Base-by-base conservation (phyloP, 306 rosid genomes). In the Sophora flavescens region DNA sequence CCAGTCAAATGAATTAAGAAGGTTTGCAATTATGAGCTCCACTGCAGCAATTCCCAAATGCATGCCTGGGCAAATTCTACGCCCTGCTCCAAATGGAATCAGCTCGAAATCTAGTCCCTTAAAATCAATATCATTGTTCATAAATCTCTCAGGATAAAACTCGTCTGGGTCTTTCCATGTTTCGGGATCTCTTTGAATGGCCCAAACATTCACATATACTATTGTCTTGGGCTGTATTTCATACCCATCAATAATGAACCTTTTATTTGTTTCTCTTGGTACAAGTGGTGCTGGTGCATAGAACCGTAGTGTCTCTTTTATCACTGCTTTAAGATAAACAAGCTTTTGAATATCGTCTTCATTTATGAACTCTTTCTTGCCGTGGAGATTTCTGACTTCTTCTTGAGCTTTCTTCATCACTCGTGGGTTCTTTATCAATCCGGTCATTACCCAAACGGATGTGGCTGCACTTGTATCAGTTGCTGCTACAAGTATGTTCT, bases 401-500 rank as follows among this genome's bases (percentile, higher is more conserved):
- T 71, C 67, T 57, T 72, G 44, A 11, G 18, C 67, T 41, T 72
- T 72, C 2, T 16, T 45, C 67, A 72, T 39, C 12, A 45, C 77
- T 57, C 77, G 41, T 57, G 77, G 56, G 30, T 72, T 56, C 17
- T 72, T 72, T 0, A 57, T 41, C 14, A 72, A 13, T 56, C 30
- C 66, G 1, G 77, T 72, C 77, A 72, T 39, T 10, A 42, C 56
- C 77, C 66, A 72, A 15, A 57, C 44, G 0, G 57, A 22, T 2
- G 67, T 56, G 30, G 77, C 67, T n/a, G 77, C 77, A 41, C 30
- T 57, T 57, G 66, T 72, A 15, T 72, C 77, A 0, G 57, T 72
- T 13, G 67, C 77, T 1, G 53, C 66, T 14, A 26, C 44, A 2
- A 72, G 67, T 9, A 56, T 39, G 42, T 72, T 28, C 77, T 72